These are phyloP conservation scores for Aspergillus japonicus DNA, from an alignment of 2,329 filamentous ascomycete genomes.

Conservation along the genomic window DNA sequence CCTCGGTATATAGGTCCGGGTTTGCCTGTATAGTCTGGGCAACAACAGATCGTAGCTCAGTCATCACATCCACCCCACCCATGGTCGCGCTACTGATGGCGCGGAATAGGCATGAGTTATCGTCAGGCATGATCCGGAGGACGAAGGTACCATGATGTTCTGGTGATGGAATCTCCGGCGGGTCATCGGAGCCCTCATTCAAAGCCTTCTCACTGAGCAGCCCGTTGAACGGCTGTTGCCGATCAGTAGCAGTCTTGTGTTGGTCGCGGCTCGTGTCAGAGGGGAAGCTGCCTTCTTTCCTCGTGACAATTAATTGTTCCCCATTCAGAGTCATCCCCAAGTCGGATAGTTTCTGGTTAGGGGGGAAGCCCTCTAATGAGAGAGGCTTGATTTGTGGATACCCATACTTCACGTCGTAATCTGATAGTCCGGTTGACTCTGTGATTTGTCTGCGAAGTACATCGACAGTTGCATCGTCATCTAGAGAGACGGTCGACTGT, in stretches of 20 bases:
- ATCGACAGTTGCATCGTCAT: slow-evolving; percentile 59
- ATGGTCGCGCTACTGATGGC: slow-evolving; percentile 81
- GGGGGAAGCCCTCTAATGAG: slow-evolving; percentile 55
- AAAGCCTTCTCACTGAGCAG: slow-evolving; percentile 41
- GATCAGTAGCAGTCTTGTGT: slow-evolving; percentile 12
- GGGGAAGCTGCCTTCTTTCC: slow-evolving; percentile 36
- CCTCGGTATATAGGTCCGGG: slow-evolving; percentile 70
- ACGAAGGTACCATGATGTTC: slow-evolving; percentile 60
- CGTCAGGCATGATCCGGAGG: slow-evolving; percentile 91
- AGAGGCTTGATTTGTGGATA: slow-evolving; percentile 72
- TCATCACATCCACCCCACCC: slow-evolving; percentile 64
- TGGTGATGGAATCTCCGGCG: slow-evolving; percentile 60
- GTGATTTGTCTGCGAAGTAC: slow-evolving; percentile 46
- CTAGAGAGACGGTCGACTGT: slow-evolving; percentile 66
- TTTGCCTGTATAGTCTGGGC: slow-evolving; percentile 75
- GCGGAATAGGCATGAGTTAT: slow-evolving; percentile 92
- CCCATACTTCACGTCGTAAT: slow-evolving; percentile 78
- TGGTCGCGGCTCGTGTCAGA: slow-evolving; percentile 9
- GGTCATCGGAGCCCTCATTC: slow-evolving; percentile 51
- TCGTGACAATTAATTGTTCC: slow-evolving; percentile 65
- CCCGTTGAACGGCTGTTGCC: slow-evolving; percentile 16
- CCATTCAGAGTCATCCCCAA: slow-evolving; percentile 64
- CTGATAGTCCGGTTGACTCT: slow-evolving; percentile 61
- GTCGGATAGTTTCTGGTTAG: slow-evolving; percentile 51
- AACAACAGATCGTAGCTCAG: slow-evolving; percentile 72